Percentiles rank a stretch among this genome's conserved stretches.
Conservation (phyloP, 1,284 basidiomycete species). For the Tilletia caries region DNA sequence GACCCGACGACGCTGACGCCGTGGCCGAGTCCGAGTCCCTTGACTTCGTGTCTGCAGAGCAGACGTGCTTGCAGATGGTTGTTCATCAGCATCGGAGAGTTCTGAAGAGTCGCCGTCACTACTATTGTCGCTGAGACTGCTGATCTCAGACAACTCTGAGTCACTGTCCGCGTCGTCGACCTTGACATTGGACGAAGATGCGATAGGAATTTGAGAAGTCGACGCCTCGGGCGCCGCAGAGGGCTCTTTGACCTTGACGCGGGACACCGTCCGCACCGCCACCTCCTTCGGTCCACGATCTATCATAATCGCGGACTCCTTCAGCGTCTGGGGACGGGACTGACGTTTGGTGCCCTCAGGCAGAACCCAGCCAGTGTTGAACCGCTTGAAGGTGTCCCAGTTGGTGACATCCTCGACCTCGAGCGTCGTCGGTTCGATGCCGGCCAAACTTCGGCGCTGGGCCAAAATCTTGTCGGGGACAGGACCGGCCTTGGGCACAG, state of each 20-base stretch:
- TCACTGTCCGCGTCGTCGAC: neutral
- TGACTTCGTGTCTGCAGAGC: neutral
- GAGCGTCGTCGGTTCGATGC: constrained; percentile 39
- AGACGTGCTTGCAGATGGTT: neutral
- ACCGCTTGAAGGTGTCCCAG: constrained; percentile 72
- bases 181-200: neutral
- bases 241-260: neutral
- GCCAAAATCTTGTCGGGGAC: neutral
- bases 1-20: neutral
- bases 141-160: neutral
- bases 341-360: constrained; percentile 61
- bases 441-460: neutral
- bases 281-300: constrained; percentile 9
- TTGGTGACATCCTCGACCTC: constrained; percentile 68
- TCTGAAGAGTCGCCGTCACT: neutral
- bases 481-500: neutral
- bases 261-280: neutral
- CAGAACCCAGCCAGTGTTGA: constrained; percentile 84
- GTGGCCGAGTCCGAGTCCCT: neutral
- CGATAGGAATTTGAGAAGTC: neutral
- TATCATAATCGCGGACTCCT: neutral
- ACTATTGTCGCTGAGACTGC: neutral
- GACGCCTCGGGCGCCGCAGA: neutral
- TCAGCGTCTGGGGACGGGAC: neutral
- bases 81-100: neutral